Conservation (phyloP, 331 rosid genomes). For the Pyracantha coccinea region DNA sequence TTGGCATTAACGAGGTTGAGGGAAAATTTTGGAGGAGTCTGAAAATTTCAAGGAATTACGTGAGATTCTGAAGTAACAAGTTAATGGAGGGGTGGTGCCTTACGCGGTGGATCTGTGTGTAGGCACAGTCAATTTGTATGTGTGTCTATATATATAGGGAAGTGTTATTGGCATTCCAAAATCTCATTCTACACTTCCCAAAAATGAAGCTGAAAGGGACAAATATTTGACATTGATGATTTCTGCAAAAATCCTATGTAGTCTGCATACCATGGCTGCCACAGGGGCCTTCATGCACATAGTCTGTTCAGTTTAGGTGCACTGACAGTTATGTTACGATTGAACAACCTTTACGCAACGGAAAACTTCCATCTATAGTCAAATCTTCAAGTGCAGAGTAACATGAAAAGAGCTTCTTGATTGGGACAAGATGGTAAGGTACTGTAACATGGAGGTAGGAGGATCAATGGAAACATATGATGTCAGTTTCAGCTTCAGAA, state of each 20-base stretch:
- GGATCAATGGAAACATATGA: not conserved
- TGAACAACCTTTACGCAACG: not conserved
- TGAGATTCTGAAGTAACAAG: not conserved
- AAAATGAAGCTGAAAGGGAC: not conserved
- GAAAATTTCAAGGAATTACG: not conserved
- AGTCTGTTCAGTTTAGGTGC: not conserved
- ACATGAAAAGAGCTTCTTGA: not conserved
- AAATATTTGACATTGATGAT: not conserved
- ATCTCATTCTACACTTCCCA: no score
- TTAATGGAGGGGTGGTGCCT: not conserved
- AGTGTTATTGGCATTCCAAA: no score
- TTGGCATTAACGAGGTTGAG: not conserved
- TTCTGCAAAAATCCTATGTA: not conserved
- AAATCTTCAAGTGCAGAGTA: not conserved
- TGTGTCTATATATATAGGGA: no score
- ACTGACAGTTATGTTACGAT: not conserved
- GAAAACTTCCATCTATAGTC: not conserved
- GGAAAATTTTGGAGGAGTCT: slow-evolving; percentile 1
- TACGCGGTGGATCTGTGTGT: not conserved
- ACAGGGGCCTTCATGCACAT: not conserved
- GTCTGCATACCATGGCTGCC: not conserved
- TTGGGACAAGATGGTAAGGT: not conserved
- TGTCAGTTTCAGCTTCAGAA: no score
- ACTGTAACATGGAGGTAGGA: not conserved
- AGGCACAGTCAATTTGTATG: no score